phyloP scores from a whole-genome alignment of 441 rosid genomes.

The Theobroma grandiflorum region DNA sequence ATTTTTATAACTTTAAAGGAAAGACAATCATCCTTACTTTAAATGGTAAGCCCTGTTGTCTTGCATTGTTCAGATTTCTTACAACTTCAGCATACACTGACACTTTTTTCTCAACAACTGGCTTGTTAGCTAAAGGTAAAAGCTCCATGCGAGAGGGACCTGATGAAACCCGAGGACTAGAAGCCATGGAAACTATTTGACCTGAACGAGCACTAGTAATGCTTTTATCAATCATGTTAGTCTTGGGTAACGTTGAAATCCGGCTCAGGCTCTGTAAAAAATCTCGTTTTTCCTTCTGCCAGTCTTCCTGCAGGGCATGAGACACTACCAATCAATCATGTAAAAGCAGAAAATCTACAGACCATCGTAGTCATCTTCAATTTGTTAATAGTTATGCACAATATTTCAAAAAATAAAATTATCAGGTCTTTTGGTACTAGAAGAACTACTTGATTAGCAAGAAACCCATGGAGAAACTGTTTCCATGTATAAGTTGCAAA shows the following conservation, averaged over 20 bases:
- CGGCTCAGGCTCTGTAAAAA: constrained; percentile 95
- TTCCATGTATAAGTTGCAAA: background rate
- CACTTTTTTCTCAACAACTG: constrained; percentile 78
- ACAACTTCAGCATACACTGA: constrained; percentile 82
- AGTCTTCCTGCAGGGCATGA: constrained; percentile 76
- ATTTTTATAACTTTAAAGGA: constrained; percentile 13
- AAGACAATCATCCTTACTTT: constrained; percentile 58
- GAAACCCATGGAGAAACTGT: background rate
- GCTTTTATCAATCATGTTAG: constrained; percentile 56
- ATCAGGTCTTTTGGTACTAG: background rate
- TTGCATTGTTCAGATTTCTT: constrained; percentile 76
- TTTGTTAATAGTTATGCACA: background rate
- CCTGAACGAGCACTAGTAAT: constrained; percentile 50
- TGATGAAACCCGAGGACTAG: constrained; percentile 67
- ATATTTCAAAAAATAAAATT: background rate
- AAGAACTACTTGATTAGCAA: background rate
- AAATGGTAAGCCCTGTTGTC: constrained; percentile 81
- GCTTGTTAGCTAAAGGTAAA: constrained; percentile 68
- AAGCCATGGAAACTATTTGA: constrained; percentile 60
- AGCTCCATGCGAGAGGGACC: constrained; percentile 63
- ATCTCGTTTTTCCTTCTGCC: constrained; percentile 95
- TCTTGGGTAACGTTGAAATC: constrained; percentile 83
- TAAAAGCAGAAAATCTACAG: constrained; percentile 20
- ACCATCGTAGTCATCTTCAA: constrained; percentile 11
- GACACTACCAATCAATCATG: constrained; percentile 24